Conservation (phyloP, 2,329 filamentous ascomycete species). For the Botryotinia globosa region DNA sequence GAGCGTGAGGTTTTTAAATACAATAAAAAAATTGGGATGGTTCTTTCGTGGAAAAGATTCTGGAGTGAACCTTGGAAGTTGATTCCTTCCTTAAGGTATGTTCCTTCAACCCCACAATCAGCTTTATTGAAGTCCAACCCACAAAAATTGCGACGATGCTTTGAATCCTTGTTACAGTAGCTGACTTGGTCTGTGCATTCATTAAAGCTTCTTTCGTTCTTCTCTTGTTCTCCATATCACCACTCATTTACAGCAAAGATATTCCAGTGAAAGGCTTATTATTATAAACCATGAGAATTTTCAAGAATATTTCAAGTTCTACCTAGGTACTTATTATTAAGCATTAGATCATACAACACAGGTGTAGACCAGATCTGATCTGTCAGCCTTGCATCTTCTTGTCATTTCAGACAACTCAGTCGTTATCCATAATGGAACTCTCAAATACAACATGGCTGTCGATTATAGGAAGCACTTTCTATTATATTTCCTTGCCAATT, state of each 20-base stretch:
- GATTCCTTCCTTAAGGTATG: neutral
- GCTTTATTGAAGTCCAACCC: constrained; percentile 5
- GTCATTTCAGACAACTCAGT: neutral
- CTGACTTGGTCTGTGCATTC: constrained; percentile 3
- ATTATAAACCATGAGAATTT: neutral
- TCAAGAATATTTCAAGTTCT: neutral
- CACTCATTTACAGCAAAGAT: neutral
- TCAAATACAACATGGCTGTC: constrained; percentile 30
- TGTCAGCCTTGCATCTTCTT: neutral
- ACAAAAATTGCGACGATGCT: constrained; percentile 8
- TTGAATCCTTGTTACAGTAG: constrained; percentile 2
- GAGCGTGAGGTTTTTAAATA: neutral
- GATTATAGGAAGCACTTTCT: constrained; percentile 25
- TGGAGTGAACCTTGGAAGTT: constrained; percentile 11
- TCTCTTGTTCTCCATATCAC: neutral
- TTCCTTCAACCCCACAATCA: constrained; percentile 13
- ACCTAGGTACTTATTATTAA: neutral
- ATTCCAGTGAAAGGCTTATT: too few relatives aligned
- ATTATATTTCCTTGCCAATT: constrained; percentile 32
- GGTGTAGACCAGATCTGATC: neutral
- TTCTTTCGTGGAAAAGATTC: constrained; percentile 12
- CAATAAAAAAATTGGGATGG: neutral
- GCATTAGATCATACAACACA: neutral
- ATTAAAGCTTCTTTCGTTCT: neutral
- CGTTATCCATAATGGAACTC: constrained; percentile 9